Evolutionary conservation across 2,329 filamentous ascomycete species (phyloP), one percentile per base, ranked within the genome.

Genomic region (Scytalidium lignicola): DNA sequence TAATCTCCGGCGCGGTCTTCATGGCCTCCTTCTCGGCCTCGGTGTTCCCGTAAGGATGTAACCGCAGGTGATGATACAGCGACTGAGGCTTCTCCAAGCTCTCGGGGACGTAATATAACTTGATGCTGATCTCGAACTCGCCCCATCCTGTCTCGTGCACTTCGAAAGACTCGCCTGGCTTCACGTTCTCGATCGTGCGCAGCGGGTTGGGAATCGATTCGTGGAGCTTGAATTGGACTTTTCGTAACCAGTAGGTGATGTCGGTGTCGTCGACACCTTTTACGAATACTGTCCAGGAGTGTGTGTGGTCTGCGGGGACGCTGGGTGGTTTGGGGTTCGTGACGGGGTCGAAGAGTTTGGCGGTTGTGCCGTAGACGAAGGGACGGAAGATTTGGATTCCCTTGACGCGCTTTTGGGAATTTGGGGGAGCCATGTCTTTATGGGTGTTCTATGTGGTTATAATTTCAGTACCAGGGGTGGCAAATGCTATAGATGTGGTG

Each of bases 151-250:
- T 97, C 69, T 97, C 93, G 54, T 82, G 81, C 53, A 97, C 86
- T 62, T 89, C 76, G 62, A 96, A 99, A 10, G 90, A 63, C 54
- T 79, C 77, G n/a, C 75, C 74, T 0, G 72, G 70, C 12, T 45
- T 46, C 45, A 88, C 80, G 52, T 82, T 80, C 62, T 96, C 91
- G 62, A 93, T 76, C 65, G 86, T 95, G 59, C 93, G 86, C 19
- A 93, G 79, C 50, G 88, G 88, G 68, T 96, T 95, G 22, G 90
- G 85, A 66, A 96, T 97, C 9, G 92, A 96, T 69, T 97, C 91
- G 75, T 96, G 92, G 15, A 99, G 82, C 69, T 97, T 97, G 73
- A 99, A 99, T 67, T 96, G 91, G 1, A 99, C 92, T 62, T 95
- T 92, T 51, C 92, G 89, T 57, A 97, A 78, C 90, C 93, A 99